Conservation (phyloP, 176 grass and related monocot genomes). For the Avena eriantha region DNA sequence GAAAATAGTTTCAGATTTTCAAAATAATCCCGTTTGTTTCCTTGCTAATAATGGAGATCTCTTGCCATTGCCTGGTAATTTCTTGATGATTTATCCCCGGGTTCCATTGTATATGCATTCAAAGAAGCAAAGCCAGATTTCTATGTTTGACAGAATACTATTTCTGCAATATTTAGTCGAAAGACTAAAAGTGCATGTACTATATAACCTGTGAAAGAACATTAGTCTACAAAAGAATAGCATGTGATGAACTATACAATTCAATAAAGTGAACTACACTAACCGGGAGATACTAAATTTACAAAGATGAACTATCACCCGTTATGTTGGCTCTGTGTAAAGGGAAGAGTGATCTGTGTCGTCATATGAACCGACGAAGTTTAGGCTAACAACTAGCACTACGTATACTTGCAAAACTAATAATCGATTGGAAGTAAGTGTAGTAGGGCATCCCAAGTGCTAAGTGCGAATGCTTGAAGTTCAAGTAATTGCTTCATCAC, state of each 20-base stretch:
- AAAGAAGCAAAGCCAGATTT: not conserved
- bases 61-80: not conserved
- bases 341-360: conserved; percentile 29
- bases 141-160: conserved; percentile 1
- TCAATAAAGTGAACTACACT: conserved; percentile 12
- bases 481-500: not conserved
- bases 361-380: conserved; percentile 24
- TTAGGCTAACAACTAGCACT: conserved; percentile 19
- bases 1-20: not conserved
- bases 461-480: not conserved
- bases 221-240: conserved; percentile 28
- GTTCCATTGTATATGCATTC: not conserved
- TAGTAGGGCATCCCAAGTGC: not conserved
- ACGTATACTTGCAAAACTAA: not conserved
- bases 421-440: conserved; percentile 8
- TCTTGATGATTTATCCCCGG: not conserved
- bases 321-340: conserved; percentile 3
- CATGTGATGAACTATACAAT: conserved; percentile 20
- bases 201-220: conserved; percentile 6
- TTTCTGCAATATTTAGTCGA: not conserved
- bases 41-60: not conserved
- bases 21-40: not conserved
- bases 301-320: conserved; percentile 31
- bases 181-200: not conserved
- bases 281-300: conserved; percentile 13